Evolutionary conservation across 176 grass and related monocot genomes (phyloP).

Genomic region (Carex kokanica): DNA sequence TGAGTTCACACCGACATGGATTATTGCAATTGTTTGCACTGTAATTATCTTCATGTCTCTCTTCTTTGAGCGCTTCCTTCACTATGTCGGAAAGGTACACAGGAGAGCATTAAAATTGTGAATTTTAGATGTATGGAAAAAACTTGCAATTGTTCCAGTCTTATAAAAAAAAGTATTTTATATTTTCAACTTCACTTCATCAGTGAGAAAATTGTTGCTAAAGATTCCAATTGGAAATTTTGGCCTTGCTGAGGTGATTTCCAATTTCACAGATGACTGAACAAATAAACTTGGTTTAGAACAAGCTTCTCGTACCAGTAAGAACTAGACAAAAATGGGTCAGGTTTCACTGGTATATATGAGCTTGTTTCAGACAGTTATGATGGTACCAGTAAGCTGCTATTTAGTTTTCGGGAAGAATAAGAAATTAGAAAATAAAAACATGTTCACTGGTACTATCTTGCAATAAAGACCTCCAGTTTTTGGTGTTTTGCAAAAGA

Average conservation of each 20-base stretch:
- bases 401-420: neutral
- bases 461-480: neutral
- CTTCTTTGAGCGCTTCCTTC: conserved; percentile 78
- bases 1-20: conserved; percentile 94
- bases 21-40: conserved; percentile 65
- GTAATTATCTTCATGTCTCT: conserved; percentile 72
- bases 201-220: neutral
- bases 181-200: neutral
- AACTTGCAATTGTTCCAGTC: neutral
- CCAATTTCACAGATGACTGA: neutral
- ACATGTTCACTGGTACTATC: neutral
- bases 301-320: neutral
- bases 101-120: neutral
- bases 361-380: neutral
- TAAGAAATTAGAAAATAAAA: neutral
- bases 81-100: conserved; percentile 70
- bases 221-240: neutral
- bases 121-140: neutral
- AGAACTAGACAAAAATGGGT: neutral
- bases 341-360: neutral
- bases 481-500: neutral
- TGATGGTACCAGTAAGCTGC: neutral
- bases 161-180: neutral
- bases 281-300: neutral
- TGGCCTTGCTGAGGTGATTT: neutral